Percentiles rank a stretch among this genome's conserved stretches.
Conservation (phyloP, 768 basidiomycete species). For the Phanerochaete sordida region DNA sequence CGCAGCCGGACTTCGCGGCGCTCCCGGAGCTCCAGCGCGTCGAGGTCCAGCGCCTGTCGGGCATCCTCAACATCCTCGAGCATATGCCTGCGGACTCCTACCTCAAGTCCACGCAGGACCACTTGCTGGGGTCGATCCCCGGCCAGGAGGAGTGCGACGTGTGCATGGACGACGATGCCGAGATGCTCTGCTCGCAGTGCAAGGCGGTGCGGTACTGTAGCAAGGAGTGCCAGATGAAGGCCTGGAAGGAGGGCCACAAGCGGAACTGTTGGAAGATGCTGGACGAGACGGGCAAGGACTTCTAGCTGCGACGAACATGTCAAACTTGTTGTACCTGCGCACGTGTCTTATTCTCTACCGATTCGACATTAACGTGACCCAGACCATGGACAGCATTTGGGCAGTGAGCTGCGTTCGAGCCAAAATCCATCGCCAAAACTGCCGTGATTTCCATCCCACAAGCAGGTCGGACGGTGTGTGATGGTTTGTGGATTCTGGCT, state of each 20-base stretch:
- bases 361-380: too few relatives aligned
- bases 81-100: neutral
- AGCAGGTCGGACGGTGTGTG: too few relatives aligned
- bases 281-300: neutral
- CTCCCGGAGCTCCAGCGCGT: neutral
- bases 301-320: too few relatives aligned
- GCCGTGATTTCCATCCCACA: too few relatives aligned
- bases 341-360: too few relatives aligned
- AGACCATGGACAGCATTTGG: too few relatives aligned
- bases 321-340: too few relatives aligned
- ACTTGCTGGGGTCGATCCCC: neutral
- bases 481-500: too few relatives aligned
- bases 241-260: slow-evolving; percentile 5
- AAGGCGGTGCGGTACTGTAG: slow-evolving; percentile 1
- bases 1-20: neutral
- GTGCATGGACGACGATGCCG: neutral
- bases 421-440: too few relatives aligned
- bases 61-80: neutral
- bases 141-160: neutral
- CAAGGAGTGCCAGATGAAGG: neutral
- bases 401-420: too few relatives aligned
- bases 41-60: neutral
- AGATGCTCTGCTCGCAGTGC: neutral
- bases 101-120: neutral
- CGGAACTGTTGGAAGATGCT: neutral